Evolutionary conservation across 805 yeast genomes (phyloP), one percentile per base, ranked within the genome.

Genomic region (Yamadazyma paraphyllophila): DNA sequence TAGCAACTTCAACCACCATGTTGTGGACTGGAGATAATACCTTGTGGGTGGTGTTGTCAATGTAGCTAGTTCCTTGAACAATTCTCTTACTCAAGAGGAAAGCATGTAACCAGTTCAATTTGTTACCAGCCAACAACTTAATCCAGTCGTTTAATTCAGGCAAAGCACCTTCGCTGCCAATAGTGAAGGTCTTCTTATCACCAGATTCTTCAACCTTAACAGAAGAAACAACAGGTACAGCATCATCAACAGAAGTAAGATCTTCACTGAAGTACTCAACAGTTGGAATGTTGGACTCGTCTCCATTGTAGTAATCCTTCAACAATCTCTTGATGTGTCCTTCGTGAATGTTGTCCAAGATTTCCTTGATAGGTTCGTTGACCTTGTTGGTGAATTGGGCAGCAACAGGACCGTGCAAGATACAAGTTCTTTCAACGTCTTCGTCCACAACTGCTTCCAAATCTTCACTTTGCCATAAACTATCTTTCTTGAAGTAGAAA

Each of bases 341-440:
- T 31, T 90, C 82, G 61, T 94, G 97, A 51, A 94, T 84, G 56
- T 78, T 73, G 63, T 92, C 97, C 71, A 94, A 71, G 57, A 94
- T 90, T 37, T 85, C 87, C 69, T 87, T 83, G 62, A 94, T 88
- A 59, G 99, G 98, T 73, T 89, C 97, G 63, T 94, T 83, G 50
- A 88, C 94, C 62, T 77, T 75, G 60, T 78, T 86, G 58, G 97
- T 83, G 76, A 74, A 91, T 71, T 84, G 90, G 58, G 96, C 97
- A 58, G 99, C 96, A 56, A 94, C 98, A 43, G 99, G 99, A 58
- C 99, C 98, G 60, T 90, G 97, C 61, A 94, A 79, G 56, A 94
- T 90, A 86, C 99, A 95, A n/a, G 97, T 92, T 78, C 99, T 86
- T 70, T 91, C 91, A 51, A 94, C 98, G 66, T 94, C 99, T 60